Evolutionary conservation across 2,329 filamentous ascomycete species (phyloP), one percentile per base, ranked within the genome.

Genomic region (Penicillium sp.): DNA sequence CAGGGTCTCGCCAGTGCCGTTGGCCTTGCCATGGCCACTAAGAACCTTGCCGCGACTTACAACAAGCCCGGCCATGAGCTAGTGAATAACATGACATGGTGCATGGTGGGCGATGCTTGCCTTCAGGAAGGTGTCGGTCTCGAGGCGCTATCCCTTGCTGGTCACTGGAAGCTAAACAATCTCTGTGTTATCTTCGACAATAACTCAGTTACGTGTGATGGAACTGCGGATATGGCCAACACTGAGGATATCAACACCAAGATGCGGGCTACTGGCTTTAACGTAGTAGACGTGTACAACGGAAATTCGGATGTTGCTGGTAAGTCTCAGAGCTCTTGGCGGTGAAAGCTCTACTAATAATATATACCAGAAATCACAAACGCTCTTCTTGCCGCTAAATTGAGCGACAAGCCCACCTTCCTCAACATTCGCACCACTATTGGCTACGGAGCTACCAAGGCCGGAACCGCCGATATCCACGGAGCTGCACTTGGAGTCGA

Each of bases 1-100:
- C 83, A 85, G 61, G 83, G 82, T 7, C 74, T 85, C 13, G 80
- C 82, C 20, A 85, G 85, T 61, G 81, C 83, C 0, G 82, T 85
- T 11, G 83, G 83, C 10, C 71, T 85, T 22, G 83, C 83, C 11
- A 81, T 84, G 63, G 83, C 83, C 0, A 76, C 77, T 5, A 85
- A 84, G 69, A 77, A 84, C 57, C 74, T 85, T 4, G 79, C 75
- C 0, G 80, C 81, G 0, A 79, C 71, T 0, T 85, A 80, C 69
- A 85, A 85, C 69, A 70, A 69, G 35, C 80, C 80, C 0, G 74
- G 70, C 7, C 78, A 75, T 54, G 74, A 79, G 0, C 63, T 85
- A 1, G 72, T 85, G 11, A 72, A 76, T 48, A 82, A 81, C 61
- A 76, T 74, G 45, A 83, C 79, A 0, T 85, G 75, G 69, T 85